Base-by-base conservation (phyloP, 345 rosid genomes). In the Populus deltoides region DNA sequence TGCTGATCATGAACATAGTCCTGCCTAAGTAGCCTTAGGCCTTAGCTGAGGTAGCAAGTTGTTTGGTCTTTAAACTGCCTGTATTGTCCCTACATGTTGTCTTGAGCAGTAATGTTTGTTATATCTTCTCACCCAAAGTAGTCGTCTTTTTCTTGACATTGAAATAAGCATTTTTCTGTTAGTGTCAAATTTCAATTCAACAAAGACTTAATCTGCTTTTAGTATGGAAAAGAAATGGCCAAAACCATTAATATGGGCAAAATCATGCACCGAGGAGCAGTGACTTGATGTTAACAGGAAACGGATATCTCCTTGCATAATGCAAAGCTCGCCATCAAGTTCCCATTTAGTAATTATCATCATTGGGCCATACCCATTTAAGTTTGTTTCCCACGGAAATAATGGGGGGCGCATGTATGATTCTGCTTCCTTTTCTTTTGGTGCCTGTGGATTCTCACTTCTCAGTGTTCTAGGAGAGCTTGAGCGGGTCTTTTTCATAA, bases 311-410 rank as follows among this genome's bases (percentile, higher is more conserved):
- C 63, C 68, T 63, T 47, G 70, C 71, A 35, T 39, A 69, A 71
- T 67, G 72, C 29, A 36, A 67, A 65, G 15, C 65, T 72, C 78
- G 82, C 80, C 74, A 62, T 79, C 61, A 78, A 20, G 35, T 75
- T 75, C 66, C 61, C 45, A 41, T 6, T 4, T 17, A 6, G 63
- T 69, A 73, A 75, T 82, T 25, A 81, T 84, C 75, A 83, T 41
- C 33, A 62, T 77, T 79, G 90, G 93, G 85, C 87, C 88, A 85
- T 36, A 41, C 73, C 86, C 86, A 81, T 75, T 74, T 61, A 76
- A 71, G 71, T 59, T 74, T 81, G 88, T 77, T 79, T 81, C 88
- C 81, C 75, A 39, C 66, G 31, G 51, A 83, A 78, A 47, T 66
- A 68, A 51, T 68, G 66, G 53, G 70, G 79, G 76, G 61, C 66